phyloP scores from a whole-genome alignment of 73 alveolate species.

The Diophrys appendiculata region DNA sequence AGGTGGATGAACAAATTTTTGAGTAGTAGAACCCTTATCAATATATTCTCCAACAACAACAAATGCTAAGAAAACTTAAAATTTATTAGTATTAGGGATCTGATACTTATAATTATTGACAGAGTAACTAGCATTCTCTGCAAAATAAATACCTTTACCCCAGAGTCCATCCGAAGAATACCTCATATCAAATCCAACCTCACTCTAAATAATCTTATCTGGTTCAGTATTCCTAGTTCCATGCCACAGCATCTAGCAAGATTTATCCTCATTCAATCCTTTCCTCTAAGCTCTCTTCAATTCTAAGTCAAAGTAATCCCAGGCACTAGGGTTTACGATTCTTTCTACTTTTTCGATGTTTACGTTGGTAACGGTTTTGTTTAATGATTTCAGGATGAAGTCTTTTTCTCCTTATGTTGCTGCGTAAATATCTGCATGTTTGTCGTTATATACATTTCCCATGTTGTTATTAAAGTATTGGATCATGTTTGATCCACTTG shows the following conservation, averaged over 20 bases:
- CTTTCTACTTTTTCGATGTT: not conserved
- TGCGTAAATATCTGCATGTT: not conserved
- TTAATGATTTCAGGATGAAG: not conserved
- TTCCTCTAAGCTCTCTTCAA: not conserved
- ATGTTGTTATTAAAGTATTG: not conserved
- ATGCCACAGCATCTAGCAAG: not conserved
- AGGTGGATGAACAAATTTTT: constrained; percentile 24
- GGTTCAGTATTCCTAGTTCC: constrained; percentile 30
- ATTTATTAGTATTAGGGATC: not conserved
- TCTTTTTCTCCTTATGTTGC: not conserved
- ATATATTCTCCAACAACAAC: constrained; percentile 19
- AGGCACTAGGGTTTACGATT: not conserved
- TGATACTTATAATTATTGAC: not conserved
- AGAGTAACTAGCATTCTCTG: constrained; percentile 32
- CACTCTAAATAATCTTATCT: not conserved
- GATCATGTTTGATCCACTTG: not conserved
- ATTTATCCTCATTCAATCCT: not conserved
- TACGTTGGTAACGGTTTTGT: not conserved
- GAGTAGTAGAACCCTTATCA: not conserved
- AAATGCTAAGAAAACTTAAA: constrained; percentile 28
- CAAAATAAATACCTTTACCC: constrained; percentile 58
- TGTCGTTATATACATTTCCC: not conserved
- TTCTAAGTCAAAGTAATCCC: not conserved
- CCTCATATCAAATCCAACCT: constrained; percentile 35
- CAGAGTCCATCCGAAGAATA: constrained; percentile 45